Evolutionary conservation across 1,284 basidiomycete species (phyloP).

Genomic region (Ustilago cynodontis): DNA sequence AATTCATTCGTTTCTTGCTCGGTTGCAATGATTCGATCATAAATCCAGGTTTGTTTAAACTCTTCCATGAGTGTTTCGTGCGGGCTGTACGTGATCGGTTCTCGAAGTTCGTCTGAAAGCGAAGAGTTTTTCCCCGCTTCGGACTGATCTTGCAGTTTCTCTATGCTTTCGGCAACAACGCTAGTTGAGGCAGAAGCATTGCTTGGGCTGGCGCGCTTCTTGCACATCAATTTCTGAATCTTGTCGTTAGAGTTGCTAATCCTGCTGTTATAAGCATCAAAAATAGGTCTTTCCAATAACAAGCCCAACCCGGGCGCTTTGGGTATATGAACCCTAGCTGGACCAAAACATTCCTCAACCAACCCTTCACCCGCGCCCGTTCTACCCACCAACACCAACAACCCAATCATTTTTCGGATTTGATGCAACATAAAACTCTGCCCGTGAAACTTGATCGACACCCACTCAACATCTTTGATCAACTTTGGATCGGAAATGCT

Average conservation of each 20-base stretch:
- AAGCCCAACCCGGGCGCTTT: slow-evolving; percentile 97
- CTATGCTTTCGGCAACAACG: background rate
- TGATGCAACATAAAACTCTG: slow-evolving; percentile 99
- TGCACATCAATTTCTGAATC: slow-evolving; percentile 70
- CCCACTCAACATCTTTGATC: slow-evolving; percentile 93
- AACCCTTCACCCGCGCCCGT: slow-evolving; percentile 58
- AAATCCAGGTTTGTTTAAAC: slow-evolving; percentile 67
- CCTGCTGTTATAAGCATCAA: slow-evolving; percentile 81
- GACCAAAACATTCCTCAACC: slow-evolving; percentile 73
- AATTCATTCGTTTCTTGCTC: slow-evolving; percentile 81
- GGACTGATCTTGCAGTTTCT: background rate
- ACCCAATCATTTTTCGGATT: slow-evolving; percentile 94
- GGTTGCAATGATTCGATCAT: slow-evolving; percentile 73
- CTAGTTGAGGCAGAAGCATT: background rate
- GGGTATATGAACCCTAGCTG: slow-evolving; percentile 85
- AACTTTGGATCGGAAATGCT: slow-evolving; percentile 72
- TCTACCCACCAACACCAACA: slow-evolving; percentile 77
- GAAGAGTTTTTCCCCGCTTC: slow-evolving; percentile 8
- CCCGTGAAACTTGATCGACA: slow-evolving; percentile 91
- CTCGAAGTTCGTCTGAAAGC: slow-evolving; percentile 45
- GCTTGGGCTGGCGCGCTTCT: no score
- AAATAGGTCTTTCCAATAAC: slow-evolving; percentile 91
- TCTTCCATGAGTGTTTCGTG: slow-evolving; percentile 52
- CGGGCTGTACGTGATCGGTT: slow-evolving; percentile 41
- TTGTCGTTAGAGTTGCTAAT: slow-evolving; percentile 68